Evolutionary conservation across 495 filamentous ascomycete species (phyloP), one percentile per base, ranked within the genome.

Genomic region (Aspergillus campestris): DNA sequence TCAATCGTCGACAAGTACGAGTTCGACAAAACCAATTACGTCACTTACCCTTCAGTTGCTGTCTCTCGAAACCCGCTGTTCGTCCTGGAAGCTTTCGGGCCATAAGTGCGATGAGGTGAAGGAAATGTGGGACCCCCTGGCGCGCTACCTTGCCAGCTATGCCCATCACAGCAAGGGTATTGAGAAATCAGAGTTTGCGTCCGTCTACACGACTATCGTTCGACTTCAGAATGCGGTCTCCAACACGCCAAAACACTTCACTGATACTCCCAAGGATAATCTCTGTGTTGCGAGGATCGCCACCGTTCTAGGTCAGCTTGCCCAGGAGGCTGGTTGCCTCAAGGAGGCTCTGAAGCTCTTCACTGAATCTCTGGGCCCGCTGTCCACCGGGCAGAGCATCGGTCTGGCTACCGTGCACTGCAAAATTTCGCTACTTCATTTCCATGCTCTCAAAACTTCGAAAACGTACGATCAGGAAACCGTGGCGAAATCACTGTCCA

Each of bases 21-120:
- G 80, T 0, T 55, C 66, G 7, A 72, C 72, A n/a, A 75, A 74
- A 27, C 82, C 87, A 0, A 71, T 72, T 29, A 68, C 73, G 0
- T 70, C 73, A 0, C 67, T 94, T 10, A 72, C 69, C 32, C 57
- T 94, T 8, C 87, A 94, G 52, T 57, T 75, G 1, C 52, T 88
- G 0, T 86, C 81, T 2, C 66, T 95, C 10, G 74, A 80, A 40
- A 71, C 79, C 30, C 78, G 86, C 6, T 61, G 78, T 11, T 63
- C 76, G 42, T 87, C 82, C 65, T 91, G 87, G 88, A 78, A 70
- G 31, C 40, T 89, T 30, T 78, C 80, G 5, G 71, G 73, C n/a
- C 89, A 92, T 57, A 52, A 78, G 14, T 80, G 74, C 11, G 75
- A 94, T 45, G 59, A 78, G 13, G 72, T 73, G 18, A 85, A 79